Evolutionary conservation across 306 rosid species (phyloP), one percentile per base, ranked within the genome.

Genomic region (Castanospermum australe): DNA sequence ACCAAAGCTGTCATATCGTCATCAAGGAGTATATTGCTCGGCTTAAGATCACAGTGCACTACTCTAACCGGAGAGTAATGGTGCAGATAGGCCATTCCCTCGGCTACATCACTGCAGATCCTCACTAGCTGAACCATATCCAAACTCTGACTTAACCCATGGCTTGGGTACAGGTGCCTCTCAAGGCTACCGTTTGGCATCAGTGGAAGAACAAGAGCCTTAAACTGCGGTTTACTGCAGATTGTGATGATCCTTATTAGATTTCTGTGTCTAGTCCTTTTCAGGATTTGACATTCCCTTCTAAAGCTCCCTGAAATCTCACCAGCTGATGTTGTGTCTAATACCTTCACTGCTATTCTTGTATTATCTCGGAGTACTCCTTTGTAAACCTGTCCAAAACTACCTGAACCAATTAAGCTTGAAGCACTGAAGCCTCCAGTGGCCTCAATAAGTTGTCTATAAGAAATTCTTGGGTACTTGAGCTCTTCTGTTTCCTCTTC

Each of bases 11-110:
- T 95, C 80, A 95, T 56, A 68, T 93, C 91, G 5, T 88, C 88
- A 71, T 91, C 94, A 47, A 95, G 98, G 65, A 93, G 91, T 84
- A 95, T 95, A 69, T 95, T 95, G 77, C 97, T 95, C 0, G 99
- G 99, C 84, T 95, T 95, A 47, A 95, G 93, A 83, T 95, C 98
- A 65, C 98, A 93, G 76, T 92, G 99, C 44, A 90, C 95, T 2
- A 95, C 92, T 83, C 86, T 85, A 50, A 90, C 86, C 0, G 93
- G 99, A 38, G 97, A 95, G 48, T 90, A 84, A 62, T 95, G 97
- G 81, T 95, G 99, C 65, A 95, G 54, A 81, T 95, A 95, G 56
- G 96, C 89, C 86, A 95, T 72, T 42, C 93, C 99, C 79, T 95
- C 98, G 12, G 98, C 98, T 5, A 95, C 96, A 76, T 95, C 98